Evolutionary conservation across 331 rosid genomes (phyloP), one percentile per base, ranked within the genome.

Genomic region (Dryas integrifolia): DNA sequence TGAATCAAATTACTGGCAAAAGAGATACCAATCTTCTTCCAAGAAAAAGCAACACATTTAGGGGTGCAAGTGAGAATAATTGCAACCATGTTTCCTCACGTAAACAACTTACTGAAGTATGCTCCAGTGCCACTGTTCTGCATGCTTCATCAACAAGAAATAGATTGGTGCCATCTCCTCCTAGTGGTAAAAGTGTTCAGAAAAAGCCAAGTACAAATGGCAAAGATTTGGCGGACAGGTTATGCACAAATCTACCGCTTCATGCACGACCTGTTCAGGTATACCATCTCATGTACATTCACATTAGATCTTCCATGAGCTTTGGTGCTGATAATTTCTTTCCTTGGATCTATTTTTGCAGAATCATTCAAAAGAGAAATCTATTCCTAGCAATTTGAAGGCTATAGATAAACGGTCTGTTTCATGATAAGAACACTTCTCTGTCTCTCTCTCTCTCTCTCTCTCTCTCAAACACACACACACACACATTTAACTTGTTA

Each of bases 231-330:
- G n/a, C 7, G 5, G 67, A 57, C 40, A 68, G 43, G 12, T 24
- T 63, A 3, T 76, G 3, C 7, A 82, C 65, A 35, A 77, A 58
- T 67, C 56, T 13, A 26, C 69, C 74, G 5, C 56, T 52, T 30
- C 53, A 7, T 26, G 40, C 21, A 69, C 73, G 40, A 68, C 45
- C 70, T 44, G 5, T 67, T 35, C 79, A 77, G 85, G 85, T 82
- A 43, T 30, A 52, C 39, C 9, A 12, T 48, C 46, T 50, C 1
- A 40, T 0, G 8, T 44, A 12, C 45, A 18, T 14, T 24, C 61
- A 13, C 35, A 51, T 12, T 52, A 35, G 49, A 49, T 10, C 59
- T 46, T 64, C 18, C 13, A 43, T 56, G 12, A 35, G 18, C 63
- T 81, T 6, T 24, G 6, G 11, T 47, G 55, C 59, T 41, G 70